Evolutionary conservation across 2,329 filamentous ascomycete species (phyloP), one percentile per base, ranked within the genome.

Genomic region (Metarhizium robertsii): DNA sequence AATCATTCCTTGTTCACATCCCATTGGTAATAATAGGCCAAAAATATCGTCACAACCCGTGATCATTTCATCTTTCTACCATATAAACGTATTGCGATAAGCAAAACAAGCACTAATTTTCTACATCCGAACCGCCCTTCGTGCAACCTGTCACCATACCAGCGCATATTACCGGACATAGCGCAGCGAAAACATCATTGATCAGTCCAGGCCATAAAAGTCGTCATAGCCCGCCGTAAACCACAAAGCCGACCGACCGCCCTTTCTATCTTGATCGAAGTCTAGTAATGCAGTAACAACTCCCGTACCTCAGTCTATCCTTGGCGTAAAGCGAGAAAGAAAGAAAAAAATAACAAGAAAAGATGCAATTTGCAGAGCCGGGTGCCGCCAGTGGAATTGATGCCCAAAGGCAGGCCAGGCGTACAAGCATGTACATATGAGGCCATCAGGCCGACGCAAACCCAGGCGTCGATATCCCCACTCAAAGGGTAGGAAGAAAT

Each of bases 231-330:
- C 62, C 61, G 61, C 62, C 60, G 55, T 57, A 61, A 59, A 65
- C 62, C 62, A 59, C 60, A 59, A 59, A 62, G 61, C 62, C 64
- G 57, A 62, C 61, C 54, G 61, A 64, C 63, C 62, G 60, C 62
- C 67, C 62, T 61, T 60, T 71, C 69, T 71, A 71, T 71, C 66
- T 67, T 67, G 67, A 67, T 68, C 64, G 61, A 70, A 67, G 66
- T 71, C 69, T 71, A 71, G 63, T 64, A 64, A 71, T 69, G 67
- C 66, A 67, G 59, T 59, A 58, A 65, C 67, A 70, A 71, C 67
- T 69, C 69, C 67, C 65, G 57, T 59, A 49, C 57, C 62, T 62
- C 63, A 57, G 62, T 71, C 69, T 71, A 71, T 70, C 65, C 50
- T 51, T 58, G 32, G 25, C 38, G 53, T n/a, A 57, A 49, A 32